phyloP scores from a whole-genome alignment of 2,329 filamentous ascomycete genomes.

The Cladosporium sp. region DNA sequence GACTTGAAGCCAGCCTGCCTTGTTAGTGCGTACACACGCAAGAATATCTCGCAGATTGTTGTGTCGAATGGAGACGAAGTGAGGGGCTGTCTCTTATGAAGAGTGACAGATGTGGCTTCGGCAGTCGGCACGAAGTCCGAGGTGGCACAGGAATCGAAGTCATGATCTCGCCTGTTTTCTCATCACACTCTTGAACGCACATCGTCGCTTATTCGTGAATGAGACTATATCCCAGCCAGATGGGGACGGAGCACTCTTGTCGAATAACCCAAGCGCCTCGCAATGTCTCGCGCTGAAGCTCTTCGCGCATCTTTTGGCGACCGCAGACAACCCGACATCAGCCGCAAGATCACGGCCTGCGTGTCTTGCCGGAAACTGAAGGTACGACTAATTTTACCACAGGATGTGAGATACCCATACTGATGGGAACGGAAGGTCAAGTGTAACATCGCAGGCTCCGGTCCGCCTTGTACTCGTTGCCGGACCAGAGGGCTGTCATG shows the following conservation, averaged over 20 bases:
- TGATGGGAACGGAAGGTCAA: conserved; percentile 27
- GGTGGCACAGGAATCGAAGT: too few species aligned
- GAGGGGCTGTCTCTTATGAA: too few species aligned
- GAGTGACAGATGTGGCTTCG: background rate
- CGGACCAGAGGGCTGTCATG: conserved; percentile 38
- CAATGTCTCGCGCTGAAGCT: background rate
- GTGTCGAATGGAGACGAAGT: too few species aligned
- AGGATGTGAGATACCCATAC: background rate
- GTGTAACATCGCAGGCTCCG: conserved; percentile 38
- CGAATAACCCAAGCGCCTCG: too few species aligned
- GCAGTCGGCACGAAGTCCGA: background rate
- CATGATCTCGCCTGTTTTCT: too few species aligned
- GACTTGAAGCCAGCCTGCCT: too few species aligned
- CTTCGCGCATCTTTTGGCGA: conserved; percentile 5
- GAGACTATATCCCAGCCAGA: too few species aligned
- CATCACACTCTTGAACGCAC: too few species aligned
- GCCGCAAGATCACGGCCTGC: conserved; percentile 34
- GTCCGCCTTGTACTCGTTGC: conserved; percentile 38
- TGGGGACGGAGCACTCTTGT: too few species aligned
- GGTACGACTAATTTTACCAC: conserved; percentile 3
- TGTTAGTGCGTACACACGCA: too few species aligned
- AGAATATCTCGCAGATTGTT: too few species aligned
- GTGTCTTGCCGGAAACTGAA: conserved; percentile 40
- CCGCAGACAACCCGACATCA: conserved; percentile 23
- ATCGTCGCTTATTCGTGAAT: too few species aligned